phyloP scores from a whole-genome alignment of 2,329 filamentous ascomycete genomes.

The Pestalotiopsis sp. region DNA sequence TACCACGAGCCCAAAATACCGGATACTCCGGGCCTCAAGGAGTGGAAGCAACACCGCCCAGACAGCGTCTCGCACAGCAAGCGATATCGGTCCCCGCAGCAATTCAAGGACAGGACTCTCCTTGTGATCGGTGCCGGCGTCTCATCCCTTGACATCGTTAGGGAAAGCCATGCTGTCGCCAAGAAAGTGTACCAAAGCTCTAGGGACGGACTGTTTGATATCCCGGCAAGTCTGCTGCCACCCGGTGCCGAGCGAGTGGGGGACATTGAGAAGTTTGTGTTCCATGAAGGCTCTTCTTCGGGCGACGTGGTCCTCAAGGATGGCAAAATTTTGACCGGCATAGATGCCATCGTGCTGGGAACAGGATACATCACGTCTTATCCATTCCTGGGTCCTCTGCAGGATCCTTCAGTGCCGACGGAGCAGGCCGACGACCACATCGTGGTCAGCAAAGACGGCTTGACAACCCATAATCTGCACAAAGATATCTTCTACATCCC shows the following conservation, averaged over 20 bases:
- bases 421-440: conserved; percentile 51
- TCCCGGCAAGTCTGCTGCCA: conserved; percentile 55
- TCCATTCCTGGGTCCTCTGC: conserved; percentile 61
- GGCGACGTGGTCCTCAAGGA: conserved; percentile 53
- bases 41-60: conserved; percentile 57
- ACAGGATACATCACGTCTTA: conserved; percentile 71
- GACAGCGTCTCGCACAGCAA: conserved; percentile 68
- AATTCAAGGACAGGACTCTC: conserved; percentile 54
- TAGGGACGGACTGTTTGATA: conserved; percentile 61
- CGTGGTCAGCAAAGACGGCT: conserved; percentile 64
- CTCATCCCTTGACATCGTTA: conserved; percentile 44
- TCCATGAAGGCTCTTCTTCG: conserved; percentile 31
- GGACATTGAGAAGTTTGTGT: conserved; percentile 47
- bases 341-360: conserved; percentile 65
- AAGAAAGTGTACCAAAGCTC: conserved; percentile 51
- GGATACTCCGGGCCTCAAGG: conserved; percentile 56
- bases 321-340: conserved; percentile 51
- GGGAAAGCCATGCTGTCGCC: conserved; percentile 38
- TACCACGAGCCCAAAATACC: conserved; percentile 67
- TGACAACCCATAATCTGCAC: conserved; percentile 67
- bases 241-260: conserved; percentile 52
- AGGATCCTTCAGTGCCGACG: conserved; percentile 38
- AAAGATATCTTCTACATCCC: conserved; percentile 73
- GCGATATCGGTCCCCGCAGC: conserved; percentile 64
- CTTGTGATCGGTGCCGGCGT: conserved; percentile 57